Evolutionary conservation across 2,329 filamentous ascomycete genomes (phyloP).

Genomic region (Phialophora verrucosa): DNA sequence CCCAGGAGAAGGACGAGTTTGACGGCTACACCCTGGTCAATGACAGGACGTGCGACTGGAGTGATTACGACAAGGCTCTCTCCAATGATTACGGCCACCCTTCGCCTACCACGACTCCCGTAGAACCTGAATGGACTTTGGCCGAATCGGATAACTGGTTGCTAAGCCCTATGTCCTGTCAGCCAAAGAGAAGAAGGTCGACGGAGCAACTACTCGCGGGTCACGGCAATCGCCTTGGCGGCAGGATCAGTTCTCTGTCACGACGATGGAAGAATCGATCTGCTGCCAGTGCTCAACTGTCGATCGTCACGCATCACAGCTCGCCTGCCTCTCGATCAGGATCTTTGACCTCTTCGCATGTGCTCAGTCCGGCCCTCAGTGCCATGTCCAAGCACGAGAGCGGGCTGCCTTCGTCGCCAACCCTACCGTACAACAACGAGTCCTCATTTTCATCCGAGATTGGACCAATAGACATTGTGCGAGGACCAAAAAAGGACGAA

Average conservation of each 20-base stretch:
- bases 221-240: conserved; percentile 69
- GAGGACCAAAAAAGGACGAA: conserved; percentile 57
- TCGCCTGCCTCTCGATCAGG: conserved; percentile 49
- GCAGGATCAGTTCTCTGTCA: conserved; percentile 62
- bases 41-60: conserved; percentile 39
- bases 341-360: conserved; percentile 48
- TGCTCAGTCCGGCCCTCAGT: conserved; percentile 46
- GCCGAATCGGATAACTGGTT: conserved; percentile 31
- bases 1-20: conserved; percentile 39
- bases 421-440: conserved; percentile 67
- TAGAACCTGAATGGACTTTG: conserved; percentile 34
- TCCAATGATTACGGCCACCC: conserved; percentile 21
- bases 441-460: conserved; percentile 51
- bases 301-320: conserved; percentile 69
- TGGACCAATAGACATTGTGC: conserved; percentile 59
- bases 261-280: conserved; percentile 61
- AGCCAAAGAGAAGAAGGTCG: conserved; percentile 63
- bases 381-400: conserved; percentile 55
- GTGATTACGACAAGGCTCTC: conserved; percentile 45
- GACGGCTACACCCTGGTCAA: conserved; percentile 35
- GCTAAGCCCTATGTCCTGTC: conserved; percentile 33
- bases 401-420: conserved; percentile 65
- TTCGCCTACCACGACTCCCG: conserved; percentile 28
- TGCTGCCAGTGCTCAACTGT: conserved; percentile 53
- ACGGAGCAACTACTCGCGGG: conserved; percentile 66